phyloP scores from a whole-genome alignment of 331 rosid species.

The Acacia pycnantha region DNA sequence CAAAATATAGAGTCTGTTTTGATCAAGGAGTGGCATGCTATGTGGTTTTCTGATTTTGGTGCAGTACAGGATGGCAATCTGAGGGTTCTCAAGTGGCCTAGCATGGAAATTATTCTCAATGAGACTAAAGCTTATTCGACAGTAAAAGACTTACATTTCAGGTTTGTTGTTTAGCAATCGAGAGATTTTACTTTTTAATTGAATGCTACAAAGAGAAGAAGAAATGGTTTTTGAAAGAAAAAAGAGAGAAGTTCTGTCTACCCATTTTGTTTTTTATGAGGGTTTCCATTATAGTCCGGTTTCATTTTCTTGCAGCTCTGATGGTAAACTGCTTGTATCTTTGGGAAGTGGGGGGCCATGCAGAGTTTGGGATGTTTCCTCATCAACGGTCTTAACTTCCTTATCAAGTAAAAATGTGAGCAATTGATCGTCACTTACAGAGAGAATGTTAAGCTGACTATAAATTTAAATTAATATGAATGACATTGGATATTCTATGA shows the following conservation, averaged over 20 bases:
- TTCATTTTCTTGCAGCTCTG: constrained; percentile 60
- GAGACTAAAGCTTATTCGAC: constrained; percentile 62
- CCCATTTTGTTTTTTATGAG: constrained; percentile 24
- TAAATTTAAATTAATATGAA: constrained; percentile 19
- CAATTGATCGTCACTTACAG: constrained; percentile 18
- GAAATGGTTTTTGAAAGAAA: constrained; percentile 13
- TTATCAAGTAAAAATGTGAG: constrained; percentile 72
- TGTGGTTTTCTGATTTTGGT: constrained; percentile 56
- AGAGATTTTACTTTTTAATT: constrained; percentile 10
- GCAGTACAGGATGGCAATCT: constrained; percentile 91
- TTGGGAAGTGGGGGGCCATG: constrained; percentile 85
- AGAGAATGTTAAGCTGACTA: neutral
- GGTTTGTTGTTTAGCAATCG: constrained; percentile 47
- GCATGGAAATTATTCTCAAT: constrained; percentile 67
- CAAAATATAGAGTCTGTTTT: constrained; percentile 16
- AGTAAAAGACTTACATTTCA: constrained; percentile 83
- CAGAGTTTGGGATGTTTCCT: constrained; percentile 84
- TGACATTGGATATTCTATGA: constrained; percentile 20
- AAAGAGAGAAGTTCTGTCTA: neutral
- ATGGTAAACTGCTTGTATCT: constrained; percentile 77
- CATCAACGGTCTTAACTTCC: constrained; percentile 54
- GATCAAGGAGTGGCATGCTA: constrained; percentile 23
- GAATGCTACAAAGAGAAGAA: constrained; percentile 15
- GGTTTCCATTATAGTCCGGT: constrained; percentile 26
- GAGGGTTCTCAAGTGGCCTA: constrained; percentile 91